Conservation (phyloP, 2,329 filamentous ascomycete species). For the Fulvia fulva region DNA sequence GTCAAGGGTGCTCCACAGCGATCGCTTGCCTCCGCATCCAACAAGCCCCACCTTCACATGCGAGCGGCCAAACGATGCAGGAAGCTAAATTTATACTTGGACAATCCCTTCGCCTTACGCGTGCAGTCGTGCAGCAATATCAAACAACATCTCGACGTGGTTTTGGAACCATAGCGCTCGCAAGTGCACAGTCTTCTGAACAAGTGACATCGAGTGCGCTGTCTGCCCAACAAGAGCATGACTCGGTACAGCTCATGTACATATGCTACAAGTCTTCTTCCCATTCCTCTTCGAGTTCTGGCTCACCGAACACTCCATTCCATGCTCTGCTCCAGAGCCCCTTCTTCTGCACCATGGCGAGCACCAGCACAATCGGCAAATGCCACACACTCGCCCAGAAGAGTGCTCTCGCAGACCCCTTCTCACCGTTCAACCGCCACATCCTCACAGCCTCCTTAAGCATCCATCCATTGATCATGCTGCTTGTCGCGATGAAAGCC, state of each 20-base stretch:
- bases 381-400: constrained; percentile 99
- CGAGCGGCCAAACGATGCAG: neutral
- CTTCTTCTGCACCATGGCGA: constrained; percentile 90
- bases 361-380: constrained; percentile 79
- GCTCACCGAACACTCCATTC: constrained; percentile 58
- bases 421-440: constrained; percentile 72
- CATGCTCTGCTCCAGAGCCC: constrained; percentile 84
- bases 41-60: neutral
- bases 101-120: neutral
- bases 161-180: no score
- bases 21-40: no score
- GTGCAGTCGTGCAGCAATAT: neutral
- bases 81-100: neutral
- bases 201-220: neutral
- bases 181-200: neutral
- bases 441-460: constrained; percentile 74
- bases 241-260: neutral
- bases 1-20: neutral
- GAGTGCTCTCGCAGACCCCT: constrained; percentile 74
- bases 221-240: neutral
- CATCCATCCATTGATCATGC: constrained; percentile 83
- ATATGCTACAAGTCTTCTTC: constrained; percentile 43
- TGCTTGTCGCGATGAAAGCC: constrained; percentile 76
- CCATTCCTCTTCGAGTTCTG: constrained; percentile 52
- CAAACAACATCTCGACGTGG: no score